A percentile compares a stretch with the other conserved stretches of the same genome.
These are phyloP conservation scores for Claviceps purpurea DNA, from an alignment of 2,329 filamentous ascomycete genomes.

Conservation along the genomic window DNA sequence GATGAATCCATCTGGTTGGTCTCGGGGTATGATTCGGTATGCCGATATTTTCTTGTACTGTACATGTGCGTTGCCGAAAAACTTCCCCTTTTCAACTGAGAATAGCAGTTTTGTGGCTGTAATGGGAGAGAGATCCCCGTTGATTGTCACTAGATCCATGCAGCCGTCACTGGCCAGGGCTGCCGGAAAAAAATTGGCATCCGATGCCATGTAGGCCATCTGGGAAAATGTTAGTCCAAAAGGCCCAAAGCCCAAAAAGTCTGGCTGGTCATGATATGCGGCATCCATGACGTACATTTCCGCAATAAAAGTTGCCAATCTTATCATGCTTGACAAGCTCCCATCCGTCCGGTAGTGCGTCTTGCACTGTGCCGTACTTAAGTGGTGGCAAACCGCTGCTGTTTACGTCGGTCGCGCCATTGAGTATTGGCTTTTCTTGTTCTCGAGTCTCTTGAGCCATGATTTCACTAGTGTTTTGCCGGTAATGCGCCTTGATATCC, in stretches of 20 bases:
- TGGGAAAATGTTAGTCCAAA: conserved; percentile 17
- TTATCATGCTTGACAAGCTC: conserved; percentile 58
- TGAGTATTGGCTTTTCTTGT: neutral
- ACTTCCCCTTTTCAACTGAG: conserved; percentile 55
- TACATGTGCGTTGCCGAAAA: conserved; percentile 70
- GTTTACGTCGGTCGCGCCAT: conserved; percentile 5
- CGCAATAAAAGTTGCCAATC: conserved; percentile 84
- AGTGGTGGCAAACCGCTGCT: conserved; percentile 54
- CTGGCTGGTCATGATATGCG: no score
- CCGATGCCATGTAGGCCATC: conserved; percentile 85
- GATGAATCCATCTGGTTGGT: conserved; percentile 65
- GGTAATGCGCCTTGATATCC: conserved; percentile 61
- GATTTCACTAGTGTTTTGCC: conserved; percentile 27
- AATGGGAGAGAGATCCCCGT: conserved; percentile 56
- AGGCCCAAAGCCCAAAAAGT: neutral
- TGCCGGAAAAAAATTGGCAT: conserved; percentile 77
- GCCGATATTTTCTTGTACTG: conserved; percentile 76
- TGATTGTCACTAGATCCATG: conserved; percentile 71
- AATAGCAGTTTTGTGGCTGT: conserved; percentile 58
- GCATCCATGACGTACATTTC: conserved; percentile 49
- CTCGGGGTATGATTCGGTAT: conserved; percentile 68
- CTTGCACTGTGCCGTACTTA: conserved; percentile 66
- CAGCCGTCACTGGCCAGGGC: conserved; percentile 72
- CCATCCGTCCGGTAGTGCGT: conserved; percentile 68
- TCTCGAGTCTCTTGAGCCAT: conserved; percentile 3